Base-by-base conservation (phyloP, 805 yeast genomes). In the Vanderwaltozyma verrucispora region DNA sequence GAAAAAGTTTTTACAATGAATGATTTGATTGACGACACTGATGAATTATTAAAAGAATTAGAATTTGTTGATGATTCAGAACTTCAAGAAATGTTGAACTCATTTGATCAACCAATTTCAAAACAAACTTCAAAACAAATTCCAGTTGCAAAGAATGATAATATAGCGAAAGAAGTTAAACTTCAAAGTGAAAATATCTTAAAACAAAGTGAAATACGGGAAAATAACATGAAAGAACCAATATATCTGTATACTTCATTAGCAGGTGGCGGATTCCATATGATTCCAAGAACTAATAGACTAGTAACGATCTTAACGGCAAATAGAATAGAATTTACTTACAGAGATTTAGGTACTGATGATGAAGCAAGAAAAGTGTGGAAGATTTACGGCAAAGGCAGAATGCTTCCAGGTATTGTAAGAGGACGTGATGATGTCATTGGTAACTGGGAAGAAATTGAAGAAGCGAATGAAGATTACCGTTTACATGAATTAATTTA, bases 371-470 rank as follows among this genome's bases (percentile, higher is more conserved):
- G 86, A 57, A 72, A 75, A 49, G 71, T 85, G 20, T 87, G 96
- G 96, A 75, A 75, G 50, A 71, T 92, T 47, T 74, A 74, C 50
- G 67, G 82, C 14, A 67, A 67, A 21, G 95, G 94, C 3, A 76
- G 81, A 47, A 65, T 75, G 2, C 69, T 86, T 40, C 96, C 96
- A 2, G 96, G 88, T 25, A 71, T 87, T 14, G 87, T 87, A 14
- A 72, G 95, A 58, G 85, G 83, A 8, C 77, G 76, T 20, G 92
- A 83, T 49, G 88, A 80, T 47, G 72, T 76, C 41, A 77, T 87
- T 45, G 95, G 95, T 2, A 81, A 85, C 54, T 83, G 83, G 80
- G 75, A 78, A 51, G 94, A 80, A 48, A 72, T 87, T 39, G 89
- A 83, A 37, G 92, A 85, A 33, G 87, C 87, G 30, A 85, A 85